Evolutionary conservation across 495 filamentous ascomycete genomes (phyloP), one percentile per base, ranked within the genome.

Genomic region (Penicillium psychrofluorescens): DNA sequence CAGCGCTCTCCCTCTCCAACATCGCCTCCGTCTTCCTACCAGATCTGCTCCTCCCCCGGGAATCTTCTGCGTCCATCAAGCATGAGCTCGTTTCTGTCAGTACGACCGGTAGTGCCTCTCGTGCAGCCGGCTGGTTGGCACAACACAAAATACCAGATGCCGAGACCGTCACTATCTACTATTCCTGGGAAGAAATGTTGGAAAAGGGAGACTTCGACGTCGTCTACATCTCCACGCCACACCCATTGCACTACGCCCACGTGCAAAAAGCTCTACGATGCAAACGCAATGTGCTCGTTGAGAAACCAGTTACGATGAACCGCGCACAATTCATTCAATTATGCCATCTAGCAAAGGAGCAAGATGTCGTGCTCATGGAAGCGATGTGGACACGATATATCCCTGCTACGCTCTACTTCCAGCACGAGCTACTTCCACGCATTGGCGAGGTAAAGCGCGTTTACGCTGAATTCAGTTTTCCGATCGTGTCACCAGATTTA

Each of bases 161-260:
- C 28, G 43, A 38, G 12, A 22, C 28, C 28, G 35, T 45, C 36
- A 16, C 28, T 11, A 29, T 45, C 35, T 45, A 34, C 31, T 10
- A 32, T 12, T 32, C 35, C 8, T 38, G 29, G 35, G 43, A 45
- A 29, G 43, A 38, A 39, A 32, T 45, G 35, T 29, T 45, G 12
- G 36, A 38, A 38, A 34, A 38, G 12, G 36, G 36, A 33, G 29
- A 40, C 13, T 45, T 45, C 29, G 43, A 45, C 31, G 22, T 45
- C 35, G 43, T 45, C 11, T 45, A 45, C 43, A 45, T 45, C 36
- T 45, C 43, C 35, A 45, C 43, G 5, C 43, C 43, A 39, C 43
- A 45, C 29, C 30, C 36, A 7, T 33, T 45, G 43, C 43, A 45
- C 31, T 45, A 39, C 15, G 28, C 28, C 12, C 43, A 45, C 15